Percentiles rank a stretch among this genome's conserved stretches.
These are phyloP conservation scores for Gracilariopsis chorda DNA, from an alignment of 23 red algal genomes.

Conservation along the genomic window DNA sequence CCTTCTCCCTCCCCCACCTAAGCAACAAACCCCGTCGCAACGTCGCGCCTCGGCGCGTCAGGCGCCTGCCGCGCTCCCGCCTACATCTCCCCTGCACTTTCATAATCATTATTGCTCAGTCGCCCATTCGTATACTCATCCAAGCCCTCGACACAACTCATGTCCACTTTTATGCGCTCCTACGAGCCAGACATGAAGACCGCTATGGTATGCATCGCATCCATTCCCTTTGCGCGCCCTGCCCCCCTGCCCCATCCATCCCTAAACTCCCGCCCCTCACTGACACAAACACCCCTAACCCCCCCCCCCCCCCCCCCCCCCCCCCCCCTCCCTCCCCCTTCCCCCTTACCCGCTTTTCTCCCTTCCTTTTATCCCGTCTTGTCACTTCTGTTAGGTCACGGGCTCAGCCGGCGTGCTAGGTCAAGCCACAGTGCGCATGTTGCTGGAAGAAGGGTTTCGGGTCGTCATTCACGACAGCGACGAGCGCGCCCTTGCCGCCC, in stretches of 20 bases:
- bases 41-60: conserved; percentile 43
- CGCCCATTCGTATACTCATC: background rate
- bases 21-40: background rate
- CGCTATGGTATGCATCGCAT: conserved; percentile 76
- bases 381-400: conserved; percentile 63
- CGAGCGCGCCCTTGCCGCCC: conserved; percentile 74
- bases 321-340: background rate
- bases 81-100: background rate
- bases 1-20: background rate
- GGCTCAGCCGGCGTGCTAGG: conserved; percentile 95
- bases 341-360: background rate
- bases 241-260: background rate
- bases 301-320: background rate
- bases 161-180: conserved; percentile 45
- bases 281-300: background rate
- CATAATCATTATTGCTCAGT: background rate
- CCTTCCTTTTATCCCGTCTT: background rate
- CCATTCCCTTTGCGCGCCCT: background rate
- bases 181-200: conserved; percentile 87
- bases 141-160: background rate
- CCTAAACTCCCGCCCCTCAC: background rate
- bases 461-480: conserved; percentile 95
- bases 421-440: conserved; percentile 85
- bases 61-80: conserved; percentile 30
- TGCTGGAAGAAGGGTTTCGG: conserved; percentile 88